phyloP scores from a whole-genome alignment of 2,329 filamentous ascomycete genomes.

The Alternaria solani region DNA sequence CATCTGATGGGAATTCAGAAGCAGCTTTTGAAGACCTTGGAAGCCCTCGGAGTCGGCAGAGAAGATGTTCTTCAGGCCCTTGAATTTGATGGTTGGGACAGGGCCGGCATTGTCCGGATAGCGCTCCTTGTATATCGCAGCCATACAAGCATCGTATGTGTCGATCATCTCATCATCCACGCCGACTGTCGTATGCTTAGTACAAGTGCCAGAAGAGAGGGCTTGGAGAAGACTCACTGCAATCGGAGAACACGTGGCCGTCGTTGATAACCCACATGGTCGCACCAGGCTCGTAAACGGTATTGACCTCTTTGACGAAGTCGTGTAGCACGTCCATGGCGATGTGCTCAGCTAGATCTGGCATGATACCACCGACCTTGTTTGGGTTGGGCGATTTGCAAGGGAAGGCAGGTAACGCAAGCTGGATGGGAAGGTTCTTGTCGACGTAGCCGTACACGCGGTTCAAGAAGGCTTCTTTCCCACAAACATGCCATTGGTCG shows the following conservation, averaged over 20 bases:
- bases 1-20: conserved; percentile 29
- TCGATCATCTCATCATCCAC: conserved; percentile 50
- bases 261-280: conserved; percentile 56
- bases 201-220: background rate
- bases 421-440: conserved; percentile 35
- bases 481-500: conserved; percentile 39
- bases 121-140: conserved; percentile 48
- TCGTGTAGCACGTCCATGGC: conserved; percentile 53
- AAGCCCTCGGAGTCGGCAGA: conserved; percentile 29
- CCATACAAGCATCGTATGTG: conserved; percentile 49
- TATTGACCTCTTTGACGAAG: conserved; percentile 52
- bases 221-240: conserved; percentile 40
- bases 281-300: conserved; percentile 53
- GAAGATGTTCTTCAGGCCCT: conserved; percentile 43
- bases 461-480: conserved; percentile 35
- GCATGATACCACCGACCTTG: conserved; percentile 62
- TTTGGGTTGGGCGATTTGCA: conserved; percentile 67
- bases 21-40: conserved; percentile 26
- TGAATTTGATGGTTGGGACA: conserved; percentile 31
- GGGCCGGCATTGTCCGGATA: conserved; percentile 27
- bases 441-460: conserved; percentile 40
- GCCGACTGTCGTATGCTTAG: conserved; percentile 44
- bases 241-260: conserved; percentile 54
- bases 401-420: conserved; percentile 64
- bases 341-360: conserved; percentile 55